Base-by-base conservation (phyloP, 805 yeast species). In the Starmerella roubikii region DNA sequence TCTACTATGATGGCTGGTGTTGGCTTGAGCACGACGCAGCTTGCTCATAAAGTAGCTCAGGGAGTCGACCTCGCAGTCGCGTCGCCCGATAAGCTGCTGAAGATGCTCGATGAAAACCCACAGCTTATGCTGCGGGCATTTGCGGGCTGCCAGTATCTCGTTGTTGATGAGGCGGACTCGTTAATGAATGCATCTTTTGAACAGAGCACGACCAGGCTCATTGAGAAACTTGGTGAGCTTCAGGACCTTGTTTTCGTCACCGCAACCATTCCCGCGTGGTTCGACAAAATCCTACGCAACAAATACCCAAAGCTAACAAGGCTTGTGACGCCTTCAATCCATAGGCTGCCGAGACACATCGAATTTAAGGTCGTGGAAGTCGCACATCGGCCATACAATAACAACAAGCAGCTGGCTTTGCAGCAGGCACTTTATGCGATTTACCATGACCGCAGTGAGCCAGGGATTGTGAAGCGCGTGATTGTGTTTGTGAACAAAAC, bases 161-260 rank as follows among this genome's bases (percentile, higher is more conserved):
- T 82, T 2, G 71, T 81, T 12, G 98, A 88, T 55, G 98, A 88
- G 58, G 97, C 98, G 0, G 98, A 88, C 59, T 80, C 94, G 0
- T 61, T 88, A 40, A 68, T 86, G 74, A 94, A 86, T 54, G 71
- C 73, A 37, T 77, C 91, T 0, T 86, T 85, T 69, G 57, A 76
- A 10, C 67, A 68, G 20, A 76, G 73, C 35, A 81, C 94, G 2
- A 68, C 72, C 45, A 57, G 63, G 2, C 69, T 72, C 1, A 60
- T 84, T 12, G 64, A 58, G 18, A 48, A 58, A 35, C 66, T 75
- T 61, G 64, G 71, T 16, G 69, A 71, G 42, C 59, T 79, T 30
- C 66, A 64, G 34, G 79, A 82, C 44, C 57, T 84, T 18, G 68
- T 86, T 0, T 72, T 88, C 48, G 82, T 88, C 42, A 78, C 94